A percentile compares a stretch with the other conserved stretches of the same genome.
phyloP scores from a whole-genome alignment of 768 basidiomycete genomes.

The Boletus edulis region DNA sequence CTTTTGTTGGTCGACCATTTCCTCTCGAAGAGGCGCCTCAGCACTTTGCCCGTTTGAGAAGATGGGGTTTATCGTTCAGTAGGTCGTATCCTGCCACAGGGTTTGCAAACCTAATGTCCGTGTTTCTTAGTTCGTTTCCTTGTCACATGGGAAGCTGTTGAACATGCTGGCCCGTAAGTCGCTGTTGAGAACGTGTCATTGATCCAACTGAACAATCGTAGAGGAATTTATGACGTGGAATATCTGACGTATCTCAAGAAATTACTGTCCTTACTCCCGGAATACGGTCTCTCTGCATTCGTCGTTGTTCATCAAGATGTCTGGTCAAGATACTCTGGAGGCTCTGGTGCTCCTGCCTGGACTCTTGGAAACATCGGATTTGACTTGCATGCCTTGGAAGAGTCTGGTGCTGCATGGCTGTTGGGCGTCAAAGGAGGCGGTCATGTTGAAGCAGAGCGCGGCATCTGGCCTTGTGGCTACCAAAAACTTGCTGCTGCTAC shows the following conservation, averaged over 20 bases:
- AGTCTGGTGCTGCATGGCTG: slow-evolving; percentile 85
- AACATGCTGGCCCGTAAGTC: slow-evolving; percentile 89
- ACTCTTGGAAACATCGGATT: slow-evolving; percentile 86
- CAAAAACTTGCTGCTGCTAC: slow-evolving; percentile 91
- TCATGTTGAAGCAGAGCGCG: slow-evolving; percentile 72
- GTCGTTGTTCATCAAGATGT: slow-evolving; percentile 92
- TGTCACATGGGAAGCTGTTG: slow-evolving; percentile 96
- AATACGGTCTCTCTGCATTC: slow-evolving; percentile 72
- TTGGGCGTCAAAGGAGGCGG: slow-evolving; percentile 76
- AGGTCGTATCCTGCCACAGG: slow-evolving; percentile 26
- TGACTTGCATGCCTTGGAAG: slow-evolving; percentile 74
- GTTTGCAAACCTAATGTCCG: neutral
- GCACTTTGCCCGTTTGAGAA: slow-evolving; percentile 72
- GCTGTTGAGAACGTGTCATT: neutral
- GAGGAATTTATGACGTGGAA: slow-evolving; percentile 79
- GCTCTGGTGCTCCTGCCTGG: slow-evolving; percentile 97
- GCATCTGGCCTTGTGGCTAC: slow-evolving; percentile 92
- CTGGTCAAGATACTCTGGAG: slow-evolving; percentile 93
- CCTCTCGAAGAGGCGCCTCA: slow-evolving; percentile 85
- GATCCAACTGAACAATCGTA: slow-evolving; percentile 26
- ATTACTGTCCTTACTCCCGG: slow-evolving; percentile 65
- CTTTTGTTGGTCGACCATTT: slow-evolving; percentile 90
- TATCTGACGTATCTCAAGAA: slow-evolving; percentile 78
- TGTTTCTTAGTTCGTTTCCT: slow-evolving; percentile 72
- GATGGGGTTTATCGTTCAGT: slow-evolving; percentile 91